Evolutionary conservation across 306 rosid genomes (phyloP).

Genomic region (Citrullus colocynthis): DNA sequence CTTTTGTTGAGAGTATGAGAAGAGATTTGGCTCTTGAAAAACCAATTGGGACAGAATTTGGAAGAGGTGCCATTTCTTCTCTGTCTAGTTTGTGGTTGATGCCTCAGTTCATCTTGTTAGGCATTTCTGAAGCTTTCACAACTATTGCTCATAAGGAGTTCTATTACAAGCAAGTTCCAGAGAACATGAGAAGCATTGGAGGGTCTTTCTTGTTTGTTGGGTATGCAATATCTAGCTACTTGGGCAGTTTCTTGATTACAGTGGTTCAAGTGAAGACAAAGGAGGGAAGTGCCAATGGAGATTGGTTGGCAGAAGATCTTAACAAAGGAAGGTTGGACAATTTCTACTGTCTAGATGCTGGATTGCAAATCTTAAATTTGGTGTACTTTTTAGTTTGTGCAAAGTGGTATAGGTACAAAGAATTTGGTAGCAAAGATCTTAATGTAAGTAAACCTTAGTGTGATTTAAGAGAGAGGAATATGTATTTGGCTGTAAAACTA

Average conservation of each 20-base stretch:
- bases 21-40: conserved; percentile 4
- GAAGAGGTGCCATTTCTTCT: conserved; percentile 22
- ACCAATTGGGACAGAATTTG: conserved; percentile 8
- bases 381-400: conserved; percentile 35
- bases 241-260: conserved; percentile 31
- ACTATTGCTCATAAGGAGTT: conserved; percentile 16
- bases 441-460: not conserved
- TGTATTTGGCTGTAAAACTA: not conserved
- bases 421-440: not conserved
- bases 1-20: conserved; percentile 21
- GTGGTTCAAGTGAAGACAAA: conserved; percentile 10
- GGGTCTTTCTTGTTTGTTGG: conserved; percentile 22
- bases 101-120: conserved; percentile 21
- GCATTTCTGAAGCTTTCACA: conserved; percentile 23
- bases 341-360: conserved; percentile 36
- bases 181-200: conserved; percentile 30
- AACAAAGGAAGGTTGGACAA: conserved; percentile 10
- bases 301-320: conserved; percentile 28
- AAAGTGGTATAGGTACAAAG: conserved; percentile 55
- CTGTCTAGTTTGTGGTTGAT: conserved; percentile 25
- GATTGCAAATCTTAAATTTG: conserved; percentile 28
- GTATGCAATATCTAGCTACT: conserved; percentile 22
- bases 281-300: conserved; percentile 3
- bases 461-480: not conserved
- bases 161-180: conserved; percentile 27